Conservation (phyloP, 2,329 filamentous ascomycete genomes). For the Apiospora aurea region DNA sequence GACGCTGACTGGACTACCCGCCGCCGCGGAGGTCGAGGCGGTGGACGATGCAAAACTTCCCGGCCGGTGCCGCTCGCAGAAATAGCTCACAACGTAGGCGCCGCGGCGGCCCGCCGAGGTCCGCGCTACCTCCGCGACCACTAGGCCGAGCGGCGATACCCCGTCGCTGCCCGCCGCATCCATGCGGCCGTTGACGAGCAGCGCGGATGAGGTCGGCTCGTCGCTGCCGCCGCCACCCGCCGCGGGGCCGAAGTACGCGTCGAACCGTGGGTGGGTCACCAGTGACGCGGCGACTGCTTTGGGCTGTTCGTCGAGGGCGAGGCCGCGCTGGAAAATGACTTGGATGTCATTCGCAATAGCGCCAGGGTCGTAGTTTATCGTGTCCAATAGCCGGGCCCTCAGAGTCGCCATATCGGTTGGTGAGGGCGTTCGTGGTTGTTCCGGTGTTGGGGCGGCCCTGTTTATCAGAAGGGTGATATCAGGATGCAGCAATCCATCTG, state of each 20-base stretch:
- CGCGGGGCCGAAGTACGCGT: background rate
- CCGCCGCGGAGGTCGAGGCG: background rate
- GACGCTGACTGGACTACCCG: background rate
- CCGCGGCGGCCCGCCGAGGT: constrained; percentile 12
- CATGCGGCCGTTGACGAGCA: background rate
- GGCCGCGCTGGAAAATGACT: background rate
- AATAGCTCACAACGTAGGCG: constrained; percentile 30
- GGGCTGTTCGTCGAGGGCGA: background rate
- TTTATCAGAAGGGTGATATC: background rate
- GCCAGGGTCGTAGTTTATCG: background rate
- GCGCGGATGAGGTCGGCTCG: background rate
- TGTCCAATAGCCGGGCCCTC: background rate
- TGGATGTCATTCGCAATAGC: background rate
- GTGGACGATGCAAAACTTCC: background rate
- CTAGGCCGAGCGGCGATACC: constrained; percentile 28
- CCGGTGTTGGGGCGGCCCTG: background rate
- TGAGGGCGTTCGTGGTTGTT: background rate
- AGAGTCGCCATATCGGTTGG: background rate
- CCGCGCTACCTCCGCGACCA: constrained; percentile 29
- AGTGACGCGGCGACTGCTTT: background rate
- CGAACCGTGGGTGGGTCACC: background rate
- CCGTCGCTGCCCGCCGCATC: constrained; percentile 9
- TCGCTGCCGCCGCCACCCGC: background rate
- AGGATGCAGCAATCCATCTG: background rate
- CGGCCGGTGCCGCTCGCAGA: constrained; percentile 30